phyloP scores from a whole-genome alignment of 2,329 filamentous ascomycete genomes.

The Colletotrichum camelliae region DNA sequence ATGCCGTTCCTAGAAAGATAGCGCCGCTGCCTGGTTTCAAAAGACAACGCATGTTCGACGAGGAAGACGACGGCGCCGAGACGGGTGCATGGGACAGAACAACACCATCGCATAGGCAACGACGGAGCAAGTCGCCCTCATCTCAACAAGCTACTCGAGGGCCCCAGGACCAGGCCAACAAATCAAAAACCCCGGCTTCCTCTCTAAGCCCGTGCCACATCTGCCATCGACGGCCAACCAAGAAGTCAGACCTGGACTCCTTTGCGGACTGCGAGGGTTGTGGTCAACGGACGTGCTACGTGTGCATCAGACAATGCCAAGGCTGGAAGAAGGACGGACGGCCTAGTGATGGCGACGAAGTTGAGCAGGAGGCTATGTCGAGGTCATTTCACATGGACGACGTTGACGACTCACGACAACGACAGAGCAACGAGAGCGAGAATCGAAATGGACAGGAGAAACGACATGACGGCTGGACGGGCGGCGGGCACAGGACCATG shows the following conservation, averaged over 20 bases:
- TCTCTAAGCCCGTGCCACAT: constrained; percentile 67
- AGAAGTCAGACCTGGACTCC: constrained; percentile 69
- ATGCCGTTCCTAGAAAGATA: constrained; percentile 1
- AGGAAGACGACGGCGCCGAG: neutral
- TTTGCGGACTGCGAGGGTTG: constrained; percentile 70
- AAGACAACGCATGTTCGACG: constrained; percentile 15
- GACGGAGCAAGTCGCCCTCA: constrained; percentile 6
- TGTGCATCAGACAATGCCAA: constrained; percentile 71
- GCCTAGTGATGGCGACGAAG: constrained; percentile 15
- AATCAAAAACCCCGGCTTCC: constrained; percentile 19
- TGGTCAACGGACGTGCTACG: constrained; percentile 66
- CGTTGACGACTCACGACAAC: constrained; percentile 38
- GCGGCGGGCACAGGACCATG: constrained; percentile 53
- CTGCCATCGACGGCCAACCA: constrained; percentile 69
- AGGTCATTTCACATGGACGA: constrained; percentile 58
- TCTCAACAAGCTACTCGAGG: neutral
- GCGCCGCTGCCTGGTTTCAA: constrained; percentile 11
- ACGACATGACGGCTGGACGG: constrained; percentile 38
- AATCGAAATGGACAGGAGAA: neutral
- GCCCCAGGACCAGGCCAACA: constrained; percentile 1
- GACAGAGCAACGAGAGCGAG: constrained; percentile 10
- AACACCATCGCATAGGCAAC: neutral
- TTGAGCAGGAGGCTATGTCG: constrained; percentile 32
- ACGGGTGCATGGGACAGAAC: neutral
- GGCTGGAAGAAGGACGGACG: constrained; percentile 42